Conservation (phyloP, 371 early-diverging fungal species). For the Smittium mucronatum region DNA sequence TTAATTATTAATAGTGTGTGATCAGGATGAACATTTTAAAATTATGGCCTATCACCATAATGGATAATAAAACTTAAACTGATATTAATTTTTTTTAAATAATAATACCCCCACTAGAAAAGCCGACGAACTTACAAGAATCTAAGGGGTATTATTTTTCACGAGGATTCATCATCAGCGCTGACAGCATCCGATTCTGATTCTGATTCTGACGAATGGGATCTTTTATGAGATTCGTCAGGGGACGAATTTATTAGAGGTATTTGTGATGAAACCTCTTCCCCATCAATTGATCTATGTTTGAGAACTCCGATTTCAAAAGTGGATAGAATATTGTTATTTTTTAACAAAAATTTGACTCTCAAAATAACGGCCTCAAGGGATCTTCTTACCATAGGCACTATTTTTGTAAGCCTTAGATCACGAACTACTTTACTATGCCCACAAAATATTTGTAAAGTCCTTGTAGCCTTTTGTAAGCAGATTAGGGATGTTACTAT, state of each 20-base stretch:
- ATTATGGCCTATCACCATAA: too few species aligned
- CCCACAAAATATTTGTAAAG: conserved; percentile 57
- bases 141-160: too few species aligned
- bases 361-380: conserved; percentile 62
- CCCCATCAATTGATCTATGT: conserved; percentile 58
- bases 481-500: conserved; percentile 37
- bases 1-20: too few species aligned
- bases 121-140: too few species aligned
- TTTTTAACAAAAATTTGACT: conserved; percentile 57
- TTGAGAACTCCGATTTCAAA: conserved; percentile 43
- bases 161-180: too few species aligned
- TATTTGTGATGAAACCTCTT: conserved; percentile 58
- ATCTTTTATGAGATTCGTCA: not conserved
- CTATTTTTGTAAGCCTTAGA: conserved; percentile 40
- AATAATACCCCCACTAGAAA: too few species aligned
- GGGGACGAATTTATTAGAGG: conserved; percentile 13
- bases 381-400: conserved; percentile 54
- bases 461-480: conserved; percentile 47
- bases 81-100: too few species aligned
- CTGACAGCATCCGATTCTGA: too few species aligned
- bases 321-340: conserved; percentile 42
- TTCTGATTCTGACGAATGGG: not conserved
- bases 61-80: too few species aligned
- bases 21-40: too few species aligned
- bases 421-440: conserved; percentile 64